Conservation (phyloP, 2,329 filamentous ascomycete genomes). For the Verticillium tricorpus region DNA sequence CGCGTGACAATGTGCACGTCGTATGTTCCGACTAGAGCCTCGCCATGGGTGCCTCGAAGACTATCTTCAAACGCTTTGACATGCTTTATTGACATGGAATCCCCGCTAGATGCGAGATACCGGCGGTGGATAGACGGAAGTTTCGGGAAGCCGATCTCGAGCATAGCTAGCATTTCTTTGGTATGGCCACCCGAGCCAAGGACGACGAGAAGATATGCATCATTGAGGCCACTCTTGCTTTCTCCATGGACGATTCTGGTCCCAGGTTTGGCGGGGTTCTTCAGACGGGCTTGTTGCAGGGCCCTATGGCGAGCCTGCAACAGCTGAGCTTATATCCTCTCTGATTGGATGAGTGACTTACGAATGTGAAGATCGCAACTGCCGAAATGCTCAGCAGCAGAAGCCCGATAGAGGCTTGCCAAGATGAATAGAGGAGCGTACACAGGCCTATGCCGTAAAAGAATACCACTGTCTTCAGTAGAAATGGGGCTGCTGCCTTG, state of each 20-base stretch:
- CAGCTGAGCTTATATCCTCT: not conserved
- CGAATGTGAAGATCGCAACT: slow-evolving; percentile 26
- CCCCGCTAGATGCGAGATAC: slow-evolving; percentile 76
- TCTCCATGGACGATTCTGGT: not conserved
- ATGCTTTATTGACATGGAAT: slow-evolving; percentile 64
- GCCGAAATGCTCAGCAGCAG: not conserved
- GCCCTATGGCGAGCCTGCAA: not conserved
- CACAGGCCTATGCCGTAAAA: slow-evolving; percentile 6
- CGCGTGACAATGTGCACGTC: slow-evolving; percentile 67
- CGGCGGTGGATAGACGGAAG: slow-evolving; percentile 61
- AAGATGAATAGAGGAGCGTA: not conserved
- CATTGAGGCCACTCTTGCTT: not conserved
- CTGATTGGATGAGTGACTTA: not conserved
- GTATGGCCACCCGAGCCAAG: slow-evolving; percentile 94
- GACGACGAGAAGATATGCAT: slow-evolving; percentile 66
- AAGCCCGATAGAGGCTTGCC: not conserved
- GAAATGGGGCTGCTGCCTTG: slow-evolving; percentile 5
- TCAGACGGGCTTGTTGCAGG: not conserved
- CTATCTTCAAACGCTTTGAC: slow-evolving; percentile 53
- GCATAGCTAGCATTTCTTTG: slow-evolving; percentile 86
- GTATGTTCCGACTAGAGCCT: slow-evolving; percentile 42
- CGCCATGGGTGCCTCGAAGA: slow-evolving; percentile 19
- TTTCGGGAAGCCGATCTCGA: slow-evolving; percentile 54
- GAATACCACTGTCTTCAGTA: slow-evolving; percentile 4
- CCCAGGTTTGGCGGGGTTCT: slow-evolving; percentile 7